Percentiles rank a stretch among this genome's conserved stretches.
These are phyloP conservation scores for Ottelia alismoides DNA, from an alignment of 106 monocot genomes.

Conservation along the genomic window DNA sequence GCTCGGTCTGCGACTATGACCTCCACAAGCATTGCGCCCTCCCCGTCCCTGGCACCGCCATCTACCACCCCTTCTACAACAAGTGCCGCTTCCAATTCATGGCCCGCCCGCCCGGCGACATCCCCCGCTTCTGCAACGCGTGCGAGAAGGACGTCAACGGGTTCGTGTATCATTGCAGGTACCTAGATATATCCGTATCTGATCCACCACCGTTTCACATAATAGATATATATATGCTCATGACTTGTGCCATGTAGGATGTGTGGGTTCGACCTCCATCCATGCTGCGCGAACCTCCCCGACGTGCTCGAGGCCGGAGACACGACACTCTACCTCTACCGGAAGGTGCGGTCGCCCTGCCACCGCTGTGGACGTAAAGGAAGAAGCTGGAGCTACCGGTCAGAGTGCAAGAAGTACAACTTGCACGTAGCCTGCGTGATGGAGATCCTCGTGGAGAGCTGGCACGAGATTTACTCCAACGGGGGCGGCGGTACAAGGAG, in stretches of 20 bases:
- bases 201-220: too few relatives aligned
- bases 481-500: neutral
- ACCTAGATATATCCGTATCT: too few relatives aligned
- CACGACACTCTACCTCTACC: constrained; percentile 41
- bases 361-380: constrained; percentile 81
- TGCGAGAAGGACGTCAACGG: constrained; percentile 61
- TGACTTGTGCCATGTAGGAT: too few relatives aligned
- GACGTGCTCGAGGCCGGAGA: constrained; percentile 57
- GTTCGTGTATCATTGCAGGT: constrained; percentile 70
- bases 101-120: constrained; percentile 44
- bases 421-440: constrained; percentile 87
- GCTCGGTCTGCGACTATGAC: constrained; percentile 74
- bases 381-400: constrained; percentile 88
- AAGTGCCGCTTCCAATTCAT: constrained; percentile 82
- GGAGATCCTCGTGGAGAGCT: constrained; percentile 85
- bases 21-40: constrained; percentile 85
- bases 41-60: constrained; percentile 7
- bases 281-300: constrained; percentile 82
- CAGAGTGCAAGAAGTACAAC: constrained; percentile 73
- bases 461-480: constrained; percentile 67
- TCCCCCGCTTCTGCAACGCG: constrained; percentile 72
- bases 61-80: constrained; percentile 82
- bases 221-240: too few relatives aligned
- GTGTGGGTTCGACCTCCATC: constrained; percentile 96
- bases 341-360: constrained; percentile 49